Conservation (phyloP, 805 yeast genomes). For the Cyberlindnera meyerae region DNA sequence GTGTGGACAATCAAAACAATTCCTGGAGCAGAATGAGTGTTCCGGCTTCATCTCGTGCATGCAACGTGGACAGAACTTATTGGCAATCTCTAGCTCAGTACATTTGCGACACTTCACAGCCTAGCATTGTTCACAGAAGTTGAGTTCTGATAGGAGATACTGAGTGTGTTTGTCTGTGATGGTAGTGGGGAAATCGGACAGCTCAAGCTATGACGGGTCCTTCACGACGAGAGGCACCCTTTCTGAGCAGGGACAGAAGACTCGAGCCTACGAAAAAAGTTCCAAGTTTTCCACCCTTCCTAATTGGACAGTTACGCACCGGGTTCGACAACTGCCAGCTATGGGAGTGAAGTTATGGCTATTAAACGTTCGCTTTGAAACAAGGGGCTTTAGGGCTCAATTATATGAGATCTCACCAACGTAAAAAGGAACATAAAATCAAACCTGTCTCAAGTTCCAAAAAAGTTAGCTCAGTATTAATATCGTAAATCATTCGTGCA, state of each 20-base stretch:
- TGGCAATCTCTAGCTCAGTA: constrained; percentile 22
- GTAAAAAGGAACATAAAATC: neutral
- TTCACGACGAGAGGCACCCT: constrained; percentile 8
- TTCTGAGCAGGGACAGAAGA: constrained; percentile 27
- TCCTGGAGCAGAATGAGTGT: constrained; percentile 21
- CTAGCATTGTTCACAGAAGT: constrained; percentile 24
- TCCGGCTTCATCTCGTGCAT: constrained; percentile 24
- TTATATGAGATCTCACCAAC: neutral
- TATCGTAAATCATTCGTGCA: too few relatives aligned
- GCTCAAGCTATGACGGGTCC: constrained; percentile 6
- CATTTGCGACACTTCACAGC: constrained; percentile 26
- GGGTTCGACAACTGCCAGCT: too few relatives aligned
- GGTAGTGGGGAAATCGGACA: constrained; percentile 22
- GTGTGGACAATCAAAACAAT: constrained; percentile 26
- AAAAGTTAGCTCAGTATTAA: too few relatives aligned
- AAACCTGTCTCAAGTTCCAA: too few relatives aligned
- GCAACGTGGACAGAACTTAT: constrained; percentile 26
- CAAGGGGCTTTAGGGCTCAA: too few relatives aligned
- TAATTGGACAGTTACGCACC: too few relatives aligned
- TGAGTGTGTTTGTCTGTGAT: constrained; percentile 17
- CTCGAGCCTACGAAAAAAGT: neutral
- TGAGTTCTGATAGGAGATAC: constrained; percentile 15
- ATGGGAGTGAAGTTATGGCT: too few relatives aligned
- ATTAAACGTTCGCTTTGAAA: too few relatives aligned
- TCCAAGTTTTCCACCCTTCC: too few relatives aligned